Evolutionary conservation across 2,329 filamentous ascomycete genomes (phyloP).

Genomic region (Cladosporium austrohemisphaericum): DNA sequence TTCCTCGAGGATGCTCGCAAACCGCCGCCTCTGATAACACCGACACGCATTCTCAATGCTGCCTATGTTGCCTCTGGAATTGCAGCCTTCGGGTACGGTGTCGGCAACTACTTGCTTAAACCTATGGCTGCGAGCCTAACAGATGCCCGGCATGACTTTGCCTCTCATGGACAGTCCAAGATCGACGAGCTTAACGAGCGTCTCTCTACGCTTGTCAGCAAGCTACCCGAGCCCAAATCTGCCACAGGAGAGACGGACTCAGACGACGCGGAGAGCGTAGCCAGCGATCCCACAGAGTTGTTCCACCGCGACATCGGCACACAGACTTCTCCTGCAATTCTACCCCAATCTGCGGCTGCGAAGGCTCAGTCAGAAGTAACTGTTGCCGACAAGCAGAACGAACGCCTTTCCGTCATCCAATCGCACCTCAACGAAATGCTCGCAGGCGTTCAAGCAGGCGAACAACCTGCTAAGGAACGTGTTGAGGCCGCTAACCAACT

Average conservation of each 20-base stretch:
- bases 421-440: slow-evolving; percentile 50
- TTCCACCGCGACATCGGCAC: slow-evolving; percentile 79
- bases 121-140: slow-evolving; percentile 57
- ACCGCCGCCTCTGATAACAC: slow-evolving; percentile 57
- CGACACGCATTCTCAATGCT: slow-evolving; percentile 53
- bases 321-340: slow-evolving; percentile 61
- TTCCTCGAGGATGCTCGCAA: slow-evolving; percentile 58
- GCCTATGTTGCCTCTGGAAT: slow-evolving; percentile 55
- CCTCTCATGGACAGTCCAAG: slow-evolving; percentile 49
- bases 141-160: slow-evolving; percentile 56
- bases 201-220: slow-evolving; percentile 37
- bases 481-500: slow-evolving; percentile 52
- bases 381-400: slow-evolving; percentile 29
- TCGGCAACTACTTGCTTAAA: slow-evolving; percentile 64
- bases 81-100: slow-evolving; percentile 61
- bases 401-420: slow-evolving; percentile 45
- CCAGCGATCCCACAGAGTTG: slow-evolving; percentile 67
- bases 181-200: slow-evolving; percentile 55
- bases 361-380: slow-evolving; percentile 3
- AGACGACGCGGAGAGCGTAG: slow-evolving; percentile 48
- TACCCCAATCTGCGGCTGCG: slow-evolving; percentile 36
- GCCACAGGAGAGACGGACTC: slow-evolving; percentile 34
- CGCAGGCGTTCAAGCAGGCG: slow-evolving; percentile 49
- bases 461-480: slow-evolving; percentile 51
- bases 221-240: slow-evolving; percentile 22